phyloP scores from a whole-genome alignment of 2,329 filamentous ascomycete species.

The Fusarium napiforme region DNA sequence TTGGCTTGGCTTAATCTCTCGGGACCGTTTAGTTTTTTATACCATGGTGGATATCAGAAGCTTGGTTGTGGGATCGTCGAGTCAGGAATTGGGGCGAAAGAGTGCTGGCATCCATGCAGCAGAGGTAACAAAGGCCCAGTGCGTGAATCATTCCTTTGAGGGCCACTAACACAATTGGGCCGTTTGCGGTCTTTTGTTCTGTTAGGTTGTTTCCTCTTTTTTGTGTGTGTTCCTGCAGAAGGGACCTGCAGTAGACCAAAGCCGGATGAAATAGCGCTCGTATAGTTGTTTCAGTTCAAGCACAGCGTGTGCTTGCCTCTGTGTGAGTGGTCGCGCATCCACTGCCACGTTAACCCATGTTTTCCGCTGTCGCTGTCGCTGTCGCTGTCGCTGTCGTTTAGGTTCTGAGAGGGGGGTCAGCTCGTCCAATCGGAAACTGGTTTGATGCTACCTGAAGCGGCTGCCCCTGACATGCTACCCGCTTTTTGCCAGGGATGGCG shows the following conservation, averaged over 20 bases:
- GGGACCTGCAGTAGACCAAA: slow-evolving; percentile 32
- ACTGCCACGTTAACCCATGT: slow-evolving; percentile 39
- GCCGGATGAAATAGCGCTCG: slow-evolving; percentile 24
- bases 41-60: slow-evolving; percentile 13
- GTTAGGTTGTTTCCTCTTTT: slow-evolving; percentile 9
- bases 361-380: background rate
- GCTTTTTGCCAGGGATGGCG: slow-evolving; percentile 5
- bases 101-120: background rate
- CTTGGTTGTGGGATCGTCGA: slow-evolving; percentile 27
- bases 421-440: slow-evolving; percentile 28
- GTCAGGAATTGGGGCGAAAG: slow-evolving; percentile 14
- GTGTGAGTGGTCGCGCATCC: slow-evolving; percentile 9
- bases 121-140: background rate
- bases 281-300: slow-evolving; percentile 33
- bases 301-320: slow-evolving; percentile 1
- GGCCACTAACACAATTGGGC: slow-evolving; percentile 18
- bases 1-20: slow-evolving; percentile 32
- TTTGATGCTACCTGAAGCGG: slow-evolving; percentile 10
- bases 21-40: slow-evolving; percentile 15
- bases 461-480: slow-evolving; percentile 26
- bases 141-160: slow-evolving; percentile 12
- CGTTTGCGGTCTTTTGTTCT: slow-evolving; percentile 19
- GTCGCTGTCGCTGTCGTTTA: slow-evolving; percentile 15
- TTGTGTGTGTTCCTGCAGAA: slow-evolving; percentile 33
- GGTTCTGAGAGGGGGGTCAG: background rate